Evolutionary conservation across 495 filamentous ascomycete genomes (phyloP), one percentile per base, ranked within the genome.

Genomic region (Penicillium arizonense): DNA sequence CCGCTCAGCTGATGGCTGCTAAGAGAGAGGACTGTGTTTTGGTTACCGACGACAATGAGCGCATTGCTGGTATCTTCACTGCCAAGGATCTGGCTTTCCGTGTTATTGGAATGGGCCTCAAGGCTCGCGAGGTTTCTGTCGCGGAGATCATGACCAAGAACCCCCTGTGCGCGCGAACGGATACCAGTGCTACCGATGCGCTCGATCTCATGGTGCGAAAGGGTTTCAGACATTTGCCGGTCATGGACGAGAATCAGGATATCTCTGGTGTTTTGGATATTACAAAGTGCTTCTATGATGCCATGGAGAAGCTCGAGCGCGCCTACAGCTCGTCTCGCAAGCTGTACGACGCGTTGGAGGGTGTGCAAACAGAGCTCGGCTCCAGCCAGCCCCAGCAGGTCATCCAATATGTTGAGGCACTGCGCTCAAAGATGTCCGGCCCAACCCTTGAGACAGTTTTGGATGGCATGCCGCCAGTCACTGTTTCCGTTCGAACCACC

Each of bases 101-200:
- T 49, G 94, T 99, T 10, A 91, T 99, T 11, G 94, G 92, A 44
- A 83, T 86, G 33, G 95, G 95, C n/a, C 76, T 95, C 58, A 95
- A 96, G 75, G 88, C 94, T 9, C 85, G 82, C 63, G 87, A 86
- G 64, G 84, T 97, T 56, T 96, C 89, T 6, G 97, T 99, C 61
- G 87, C 89, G 47, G 91, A 97, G 56, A 99, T 99, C 69, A 99
- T 99, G 94, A 99, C 94, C 59, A 96, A 97, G 78, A 99, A 99
- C 69, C 94, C 94, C 1, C 80, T 99, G 30, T 99, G 94, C 64
- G 94, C 94, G 7, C 83, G 93, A 65, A 99, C 94, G 32, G 94
- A 99, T 64, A 99, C 94, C 16, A 96, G 91, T 74, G 94, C 94
- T 16, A 99, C 94, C 36, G 94, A 98, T 74, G 94, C 94, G 21